These are phyloP conservation scores for Rubia balearica DNA, from an alignment of 305 asterid species.

Conservation along the genomic window DNA sequence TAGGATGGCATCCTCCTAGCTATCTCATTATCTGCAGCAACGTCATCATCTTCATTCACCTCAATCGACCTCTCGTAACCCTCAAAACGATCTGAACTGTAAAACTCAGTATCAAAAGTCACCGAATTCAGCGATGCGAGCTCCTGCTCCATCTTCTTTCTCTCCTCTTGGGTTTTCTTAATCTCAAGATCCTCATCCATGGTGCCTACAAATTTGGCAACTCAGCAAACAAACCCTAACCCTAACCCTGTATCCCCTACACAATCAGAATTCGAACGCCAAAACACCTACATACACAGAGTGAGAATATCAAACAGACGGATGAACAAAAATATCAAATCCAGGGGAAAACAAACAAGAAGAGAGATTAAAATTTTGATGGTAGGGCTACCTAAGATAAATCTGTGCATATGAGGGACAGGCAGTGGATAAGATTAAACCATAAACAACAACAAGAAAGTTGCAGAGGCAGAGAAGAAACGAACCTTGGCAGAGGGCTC, in stretches of 20 bases:
- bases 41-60: conserved; percentile 74
- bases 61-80: conserved; percentile 84
- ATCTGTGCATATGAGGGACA: too few species aligned
- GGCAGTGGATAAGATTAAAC: neutral
- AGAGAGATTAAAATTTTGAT: neutral
- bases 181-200: conserved; percentile 38
- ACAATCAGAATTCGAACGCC: neutral
- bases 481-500: neutral
- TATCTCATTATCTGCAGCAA: conserved; percentile 53
- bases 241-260: neutral
- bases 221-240: neutral
- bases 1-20: conserved; percentile 72
- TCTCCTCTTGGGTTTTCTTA: conserved; percentile 65
- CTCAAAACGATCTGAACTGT: conserved; percentile 52
- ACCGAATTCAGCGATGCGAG: conserved; percentile 70
- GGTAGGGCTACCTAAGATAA: too few species aligned
- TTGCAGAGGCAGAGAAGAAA: neutral
- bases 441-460: neutral
- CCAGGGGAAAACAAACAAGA: neutral
- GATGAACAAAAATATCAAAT: neutral
- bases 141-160: conserved; percentile 88
- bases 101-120: conserved; percentile 68
- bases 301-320: neutral
- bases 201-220: neutral
- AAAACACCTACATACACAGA: neutral